Percentiles rank a stretch among this genome's conserved stretches.
Evolutionary conservation across 2,329 filamentous ascomycete genomes (phyloP).

Genomic region (Arachnopeziza araneosa): DNA sequence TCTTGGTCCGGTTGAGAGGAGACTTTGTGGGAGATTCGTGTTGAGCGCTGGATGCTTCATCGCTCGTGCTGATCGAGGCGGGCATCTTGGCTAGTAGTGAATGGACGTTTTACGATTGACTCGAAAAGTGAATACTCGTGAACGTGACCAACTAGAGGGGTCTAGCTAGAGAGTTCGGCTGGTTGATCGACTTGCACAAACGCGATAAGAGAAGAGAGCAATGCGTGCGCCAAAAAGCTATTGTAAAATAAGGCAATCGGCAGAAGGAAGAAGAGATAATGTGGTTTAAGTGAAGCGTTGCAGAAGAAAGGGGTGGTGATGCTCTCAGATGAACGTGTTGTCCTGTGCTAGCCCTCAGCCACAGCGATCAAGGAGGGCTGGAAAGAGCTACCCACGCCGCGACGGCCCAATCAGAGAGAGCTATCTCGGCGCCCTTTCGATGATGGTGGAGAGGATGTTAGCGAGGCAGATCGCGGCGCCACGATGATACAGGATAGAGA

Average conservation of each 20-base stretch:
- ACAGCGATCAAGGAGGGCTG: background rate
- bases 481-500: background rate
- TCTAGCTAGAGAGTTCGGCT: background rate
- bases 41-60: background rate
- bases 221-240: background rate
- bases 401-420: background rate
- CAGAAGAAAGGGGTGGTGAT: background rate
- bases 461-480: background rate
- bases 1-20: constrained; percentile 5
- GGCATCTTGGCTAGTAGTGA: background rate
- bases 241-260: background rate
- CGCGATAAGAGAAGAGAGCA: background rate
- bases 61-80: background rate
- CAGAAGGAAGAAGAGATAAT: background rate
- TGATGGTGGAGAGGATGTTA: background rate
- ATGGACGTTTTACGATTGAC: background rate
- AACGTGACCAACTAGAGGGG: background rate
- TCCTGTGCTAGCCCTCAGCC: background rate
- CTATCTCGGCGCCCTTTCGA: background rate
- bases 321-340: background rate
- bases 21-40: background rate
- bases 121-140: background rate
- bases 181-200: too few relatives aligned
- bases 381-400: background rate
- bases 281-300: background rate